Evolutionary conservation across 495 filamentous ascomycete genomes (phyloP), one percentile per base, ranked within the genome.

Genomic region (Trichoderma orchidacearum): DNA sequence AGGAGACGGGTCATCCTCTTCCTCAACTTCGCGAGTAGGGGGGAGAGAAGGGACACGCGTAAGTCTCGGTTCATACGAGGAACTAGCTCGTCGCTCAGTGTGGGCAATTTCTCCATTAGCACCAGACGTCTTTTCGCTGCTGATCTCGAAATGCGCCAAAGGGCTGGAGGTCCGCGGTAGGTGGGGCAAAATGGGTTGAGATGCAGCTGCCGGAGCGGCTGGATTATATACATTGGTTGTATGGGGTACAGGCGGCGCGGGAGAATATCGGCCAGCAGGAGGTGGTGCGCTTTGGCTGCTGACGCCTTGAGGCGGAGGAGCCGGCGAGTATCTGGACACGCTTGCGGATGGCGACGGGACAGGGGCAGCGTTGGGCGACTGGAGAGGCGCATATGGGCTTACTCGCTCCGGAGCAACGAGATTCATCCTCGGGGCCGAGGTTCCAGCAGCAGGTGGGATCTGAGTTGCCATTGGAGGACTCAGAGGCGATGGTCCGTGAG

Each of bases 151-250:
- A 62, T 90, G 82, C 18, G 87, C 90, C 29, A 94, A 73, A 11
- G 88, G 90, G 63, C 89, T 95, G 18, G 87, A 93, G 18, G 88
- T 93, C 54, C 89, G 81, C 8, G 89, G 89, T 56, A 87, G 87
- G 68, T 90, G 89, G 12, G 85, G 77, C 62, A 89, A 71, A 4
- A 76, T 59, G 3, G 79, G 74, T 28, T 79, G 70, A 51, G 68
- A 68, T 60, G 62, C 57, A 21, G 67, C 68, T 18, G 41, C 41
- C 15, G 67, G 63, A 54, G 64, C 67, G 2, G 73, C 63, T 63
- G 79, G 74, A 23, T 64, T 64, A 56, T 66, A 69, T 8, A 23
- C 41, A 50, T 64, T 65, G 30, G 72, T 56, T 11, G 69, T 68
- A 30, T 70, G 66, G 41, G 61, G 61, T 15, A 28, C 62, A 29